phyloP scores from a whole-genome alignment of 108 stramenopile species.

The Stephanodiscus triporus region DNA sequence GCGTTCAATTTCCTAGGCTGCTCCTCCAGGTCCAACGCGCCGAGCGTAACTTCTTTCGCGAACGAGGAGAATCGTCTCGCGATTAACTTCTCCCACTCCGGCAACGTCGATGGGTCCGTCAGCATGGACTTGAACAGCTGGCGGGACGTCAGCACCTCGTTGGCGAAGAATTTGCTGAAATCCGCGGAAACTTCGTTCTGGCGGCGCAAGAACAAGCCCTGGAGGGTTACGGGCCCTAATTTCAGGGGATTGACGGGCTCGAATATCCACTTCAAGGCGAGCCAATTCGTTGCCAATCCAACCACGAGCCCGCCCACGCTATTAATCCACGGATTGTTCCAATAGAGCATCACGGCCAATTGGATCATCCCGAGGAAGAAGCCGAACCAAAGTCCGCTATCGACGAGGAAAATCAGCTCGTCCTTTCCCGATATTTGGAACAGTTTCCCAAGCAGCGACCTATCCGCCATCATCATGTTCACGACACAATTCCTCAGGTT shows the following conservation, averaged over 20 bases:
- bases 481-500: conserved; percentile 55
- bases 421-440: conserved; percentile 56
- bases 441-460: conserved; percentile 50
- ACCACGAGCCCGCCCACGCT: conserved; percentile 70
- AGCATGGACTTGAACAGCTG: conserved; percentile 58
- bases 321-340: conserved; percentile 71
- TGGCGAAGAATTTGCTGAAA: conserved; percentile 58
- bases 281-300: conserved; percentile 70
- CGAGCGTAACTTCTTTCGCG: conserved; percentile 36
- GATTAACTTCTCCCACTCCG: conserved; percentile 46
- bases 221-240: conserved; percentile 64
- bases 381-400: conserved; percentile 67
- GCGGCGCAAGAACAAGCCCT: conserved; percentile 69
- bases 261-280: conserved; percentile 74
- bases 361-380: conserved; percentile 67
- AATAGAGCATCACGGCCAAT: conserved; percentile 65
- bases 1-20: conserved; percentile 48
- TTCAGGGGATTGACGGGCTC: conserved; percentile 70
- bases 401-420: conserved; percentile 51
- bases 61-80: conserved; percentile 43
- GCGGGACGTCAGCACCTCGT: conserved; percentile 49
- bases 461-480: conserved; percentile 60
- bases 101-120: conserved; percentile 50
- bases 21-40: conserved; percentile 34
- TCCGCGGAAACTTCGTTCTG: conserved; percentile 59